phyloP scores from a whole-genome alignment of 1,139 yeast species.

The Scheffersomyces insectosa region DNA sequence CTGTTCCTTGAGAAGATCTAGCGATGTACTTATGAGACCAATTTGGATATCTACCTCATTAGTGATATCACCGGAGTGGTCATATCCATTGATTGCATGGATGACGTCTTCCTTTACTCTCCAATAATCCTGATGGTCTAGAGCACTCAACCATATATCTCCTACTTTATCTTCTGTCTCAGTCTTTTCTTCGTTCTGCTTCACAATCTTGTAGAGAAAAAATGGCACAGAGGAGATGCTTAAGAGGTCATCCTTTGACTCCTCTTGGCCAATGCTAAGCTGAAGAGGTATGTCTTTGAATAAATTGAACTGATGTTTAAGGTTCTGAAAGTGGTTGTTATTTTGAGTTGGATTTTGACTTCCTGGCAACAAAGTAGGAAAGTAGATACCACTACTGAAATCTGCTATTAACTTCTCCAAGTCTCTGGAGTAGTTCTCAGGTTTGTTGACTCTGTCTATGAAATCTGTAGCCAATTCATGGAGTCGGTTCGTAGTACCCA shows the following conservation, averaged over 20 bases:
- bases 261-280: constrained; percentile 14
- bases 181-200: constrained; percentile 20
- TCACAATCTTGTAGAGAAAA: constrained; percentile 28
- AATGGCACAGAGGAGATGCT: constrained; percentile 37
- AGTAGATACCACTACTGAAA: constrained; percentile 43
- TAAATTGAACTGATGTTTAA: constrained; percentile 40
- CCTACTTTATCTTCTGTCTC: constrained; percentile 7
- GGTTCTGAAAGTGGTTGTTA: constrained; percentile 39
- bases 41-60: no score
- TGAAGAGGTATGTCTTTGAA: constrained; percentile 47
- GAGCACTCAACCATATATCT: constrained; percentile 31
- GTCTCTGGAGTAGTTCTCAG: constrained; percentile 31
- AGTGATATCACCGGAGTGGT: constrained; percentile 7
- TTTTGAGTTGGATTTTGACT: constrained; percentile 26
- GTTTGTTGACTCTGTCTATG: constrained; percentile 25
- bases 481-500: constrained; percentile 28
- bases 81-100: constrained; percentile 21
- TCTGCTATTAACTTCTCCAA: constrained; percentile 23
- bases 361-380: constrained; percentile 26
- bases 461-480: constrained; percentile 29
- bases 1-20: constrained; percentile 6
- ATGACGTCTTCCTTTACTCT: constrained; percentile 32
- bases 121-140: constrained; percentile 39
- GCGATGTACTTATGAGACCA: no score
- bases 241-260: constrained; percentile 19